Conservation (phyloP, 139 green algal genomes). For the Penium margaritaceum region DNA sequence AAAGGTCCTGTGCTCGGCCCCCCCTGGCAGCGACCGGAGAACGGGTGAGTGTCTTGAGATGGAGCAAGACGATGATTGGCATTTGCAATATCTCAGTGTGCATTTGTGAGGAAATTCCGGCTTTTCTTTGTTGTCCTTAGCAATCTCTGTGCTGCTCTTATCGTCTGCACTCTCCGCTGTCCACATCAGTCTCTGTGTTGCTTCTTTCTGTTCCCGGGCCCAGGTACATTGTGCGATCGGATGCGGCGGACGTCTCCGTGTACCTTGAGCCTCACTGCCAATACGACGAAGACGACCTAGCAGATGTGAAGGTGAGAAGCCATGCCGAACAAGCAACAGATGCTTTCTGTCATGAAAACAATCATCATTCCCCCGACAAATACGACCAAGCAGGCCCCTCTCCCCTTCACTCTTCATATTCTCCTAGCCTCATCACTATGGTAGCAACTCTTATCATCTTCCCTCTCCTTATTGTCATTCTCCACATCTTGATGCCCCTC, state of each 20-base stretch:
- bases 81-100: no score
- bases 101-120: no score
- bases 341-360: not conserved
- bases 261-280: slow-evolving; percentile 43
- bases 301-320: slow-evolving; percentile 14
- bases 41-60: slow-evolving; percentile 20
- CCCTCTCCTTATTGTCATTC: no score
- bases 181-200: not conserved
- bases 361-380: no score
- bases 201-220: not conserved
- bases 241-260: slow-evolving; percentile 3
- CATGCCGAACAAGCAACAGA: not conserved
- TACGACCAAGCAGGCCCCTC: no score
- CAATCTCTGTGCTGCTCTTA: not conserved
- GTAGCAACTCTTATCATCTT: no score
- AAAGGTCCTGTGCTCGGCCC: slow-evolving; percentile 30
- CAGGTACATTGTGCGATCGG: slow-evolving; percentile 32
- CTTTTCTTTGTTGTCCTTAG: not conserved
- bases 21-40: slow-evolving; percentile 40
- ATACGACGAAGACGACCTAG: slow-evolving; percentile 26
- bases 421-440: no score
- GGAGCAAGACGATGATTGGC: not conserved
- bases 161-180: not conserved
- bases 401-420: no score
- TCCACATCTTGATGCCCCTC: no score